phyloP scores from a whole-genome alignment of 2,329 filamentous ascomycete genomes.

The Cyphellophora attinorum region DNA sequence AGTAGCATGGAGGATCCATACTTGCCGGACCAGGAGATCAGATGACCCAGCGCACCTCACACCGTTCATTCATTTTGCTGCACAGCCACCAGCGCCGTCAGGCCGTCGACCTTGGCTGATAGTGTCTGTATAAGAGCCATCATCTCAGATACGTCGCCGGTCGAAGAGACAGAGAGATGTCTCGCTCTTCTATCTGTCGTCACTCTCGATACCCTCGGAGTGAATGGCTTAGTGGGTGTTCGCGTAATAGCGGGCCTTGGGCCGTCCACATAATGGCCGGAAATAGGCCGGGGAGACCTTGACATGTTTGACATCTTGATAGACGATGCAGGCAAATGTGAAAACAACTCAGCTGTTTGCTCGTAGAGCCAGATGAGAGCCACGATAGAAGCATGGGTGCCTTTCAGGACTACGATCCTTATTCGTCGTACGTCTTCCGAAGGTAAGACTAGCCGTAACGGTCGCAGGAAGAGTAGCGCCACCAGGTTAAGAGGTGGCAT shows the following conservation, averaged over 20 bases:
- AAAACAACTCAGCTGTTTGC: slow-evolving; percentile 9
- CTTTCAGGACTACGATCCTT: slow-evolving; percentile 49
- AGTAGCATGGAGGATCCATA: no score
- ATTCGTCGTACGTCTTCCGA: slow-evolving; percentile 43
- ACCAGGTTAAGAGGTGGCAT: slow-evolving; percentile 48
- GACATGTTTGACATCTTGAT: neutral
- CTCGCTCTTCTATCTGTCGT: neutral
- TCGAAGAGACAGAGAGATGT: slow-evolving; percentile 10
- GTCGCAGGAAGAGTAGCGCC: slow-evolving; percentile 46
- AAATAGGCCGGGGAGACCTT: neutral
- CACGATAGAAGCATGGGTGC: slow-evolving; percentile 50
- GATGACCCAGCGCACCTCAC: no score
- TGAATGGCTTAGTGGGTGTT: neutral
- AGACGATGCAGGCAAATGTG: neutral
- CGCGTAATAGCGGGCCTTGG: no score
- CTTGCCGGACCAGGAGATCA: no score
- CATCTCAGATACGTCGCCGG: slow-evolving; percentile 13
- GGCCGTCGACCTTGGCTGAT: slow-evolving; percentile 17
- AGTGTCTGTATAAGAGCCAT: slow-evolving; percentile 16
- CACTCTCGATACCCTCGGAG: neutral
- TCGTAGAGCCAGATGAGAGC: slow-evolving; percentile 49
- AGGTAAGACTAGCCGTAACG: slow-evolving; percentile 47
- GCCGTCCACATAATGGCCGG: neutral
- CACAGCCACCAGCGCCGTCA: slow-evolving; percentile 19
- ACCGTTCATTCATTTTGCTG: slow-evolving; percentile 15